These are phyloP conservation scores for Coccomyxa sp. DNA, from an alignment of 139 green algal species.

Conservation along the genomic window DNA sequence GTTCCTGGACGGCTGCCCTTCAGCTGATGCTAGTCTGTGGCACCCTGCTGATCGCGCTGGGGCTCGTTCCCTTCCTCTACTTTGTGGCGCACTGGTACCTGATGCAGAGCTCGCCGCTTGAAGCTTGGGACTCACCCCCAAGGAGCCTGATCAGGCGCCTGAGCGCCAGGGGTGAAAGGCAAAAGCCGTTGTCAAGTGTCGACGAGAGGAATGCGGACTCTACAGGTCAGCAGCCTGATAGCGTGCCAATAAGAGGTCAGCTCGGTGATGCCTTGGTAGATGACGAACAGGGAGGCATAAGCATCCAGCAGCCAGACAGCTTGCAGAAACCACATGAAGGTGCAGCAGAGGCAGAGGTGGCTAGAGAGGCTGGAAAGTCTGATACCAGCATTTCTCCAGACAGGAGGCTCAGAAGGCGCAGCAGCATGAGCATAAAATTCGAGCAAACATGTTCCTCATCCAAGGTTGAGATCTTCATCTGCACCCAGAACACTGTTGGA, in stretches of 20 bases:
- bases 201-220: background rate
- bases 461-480: too few species aligned
- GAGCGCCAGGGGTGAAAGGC: background rate
- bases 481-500: background rate
- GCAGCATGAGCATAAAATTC: too few species aligned
- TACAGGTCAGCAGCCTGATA: background rate
- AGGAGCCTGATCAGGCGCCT: background rate
- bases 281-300: too few species aligned
- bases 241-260: background rate
- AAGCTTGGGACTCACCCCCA: background rate
- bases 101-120: background rate
- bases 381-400: too few species aligned
- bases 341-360: background rate
- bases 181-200: background rate
- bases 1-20: constrained; percentile 22
- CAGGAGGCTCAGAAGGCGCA: too few species aligned
- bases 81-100: constrained; percentile 26
- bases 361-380: too few species aligned
- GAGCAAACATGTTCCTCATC: too few species aligned
- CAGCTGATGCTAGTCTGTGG: constrained; percentile 26
- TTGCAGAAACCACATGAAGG: background rate
- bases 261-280: background rate
- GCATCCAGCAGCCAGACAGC: background rate
- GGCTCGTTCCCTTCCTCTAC: constrained; percentile 27
- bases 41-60: constrained; percentile 18